Evolutionary conservation across 805 yeast species (phyloP), one percentile per base, ranked within the genome.

Genomic region (Grigorovia transvaalensis): DNA sequence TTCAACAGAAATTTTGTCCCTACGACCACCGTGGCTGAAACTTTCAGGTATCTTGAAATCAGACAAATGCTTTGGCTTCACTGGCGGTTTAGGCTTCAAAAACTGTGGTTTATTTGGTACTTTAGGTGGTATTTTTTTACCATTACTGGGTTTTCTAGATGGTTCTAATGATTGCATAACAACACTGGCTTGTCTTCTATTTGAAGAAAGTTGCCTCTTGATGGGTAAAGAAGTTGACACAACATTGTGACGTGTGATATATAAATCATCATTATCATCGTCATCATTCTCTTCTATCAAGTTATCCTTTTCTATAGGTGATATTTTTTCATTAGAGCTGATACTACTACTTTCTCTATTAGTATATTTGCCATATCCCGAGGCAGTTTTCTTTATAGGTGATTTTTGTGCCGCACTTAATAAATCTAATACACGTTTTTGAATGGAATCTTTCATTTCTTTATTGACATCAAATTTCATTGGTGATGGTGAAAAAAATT

Each of bases 321-420:
- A 29, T 15, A 18, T 35, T 9, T 19, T 46, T 20, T 46, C 29
- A 33, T 41, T 20, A 46, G 20, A 13, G 13, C 15, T 15, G 3
- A 9, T 15, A 38, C 15, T 38, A n/a, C 15, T 15, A n/a, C 9
- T 15, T 1, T 35, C 19, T 19, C 47, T 35, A 48, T 76, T 83
- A 0, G 90, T 81, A 62, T 77, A 86, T 62, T 80, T 79, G 8
- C 96, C 96, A 65, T 89, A 88, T 0, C 96, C 96, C 5, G 74
- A 66, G 0, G 96, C 96, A 0, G 91, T 81, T 58, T 78, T 82
- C 9, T 40, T 51, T 44, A 45, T 50, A 42, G 48, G 51, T 2
- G 44, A 19, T 9, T 57, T 60, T 5, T 59, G 57, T 15, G 66
- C 59, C 15, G 54, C 56, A 52, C 66, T 71, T 51, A 81, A 63